Base-by-base conservation (phyloP, 2,329 filamentous ascomycete genomes). In the Dactylellina sp. region DNA sequence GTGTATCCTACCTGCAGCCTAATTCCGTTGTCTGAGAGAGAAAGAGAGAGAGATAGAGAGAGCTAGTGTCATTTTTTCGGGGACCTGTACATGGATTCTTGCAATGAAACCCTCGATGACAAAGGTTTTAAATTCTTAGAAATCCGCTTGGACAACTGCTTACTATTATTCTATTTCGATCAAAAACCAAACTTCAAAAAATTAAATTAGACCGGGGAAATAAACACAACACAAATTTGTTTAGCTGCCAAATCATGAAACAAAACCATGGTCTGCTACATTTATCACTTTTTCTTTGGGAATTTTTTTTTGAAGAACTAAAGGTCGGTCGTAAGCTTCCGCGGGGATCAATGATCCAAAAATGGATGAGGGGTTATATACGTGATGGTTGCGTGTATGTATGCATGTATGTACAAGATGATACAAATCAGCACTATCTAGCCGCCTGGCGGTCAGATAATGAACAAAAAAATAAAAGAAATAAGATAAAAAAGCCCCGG, bases 401-500 rank as follows among this genome's bases (percentile, higher is more conserved):
- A 9, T 5, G 37, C 25, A 55, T 5, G 20, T 64, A 24, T 55
- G 32, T 35, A 28, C 40, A 32, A 39, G n/a, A 37, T 14, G n/a
- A 44, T 63, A 40, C 2, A 47, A 37, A 52, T 46, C 53, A 52
- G 42, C 18, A 68, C 60, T 68, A 68, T 68, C 63, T 68, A 68
- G 63, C 63, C 63, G 63, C 53, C 63, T 53, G 35, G 63, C 55
- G 53, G 63, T 60, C 63, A 68, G 53, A 68, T 68, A 52, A 40
- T 5, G 28, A 32, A 32, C 28, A 40, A 14, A 40, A 40, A 40
- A 40, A 40, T 40, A 12, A 40, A 40, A 40, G 37, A 5, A 32
- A 32, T 32, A 32, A 32, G n/a, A n/a, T n/a, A n/a, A 32, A 4
- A 32, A 9, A 9, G 4, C 28, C 9, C 9, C 5, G 16, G 35